Conservation (phyloP, 2,329 filamentous ascomycete species). For the Malbranchea zuffiana region DNA sequence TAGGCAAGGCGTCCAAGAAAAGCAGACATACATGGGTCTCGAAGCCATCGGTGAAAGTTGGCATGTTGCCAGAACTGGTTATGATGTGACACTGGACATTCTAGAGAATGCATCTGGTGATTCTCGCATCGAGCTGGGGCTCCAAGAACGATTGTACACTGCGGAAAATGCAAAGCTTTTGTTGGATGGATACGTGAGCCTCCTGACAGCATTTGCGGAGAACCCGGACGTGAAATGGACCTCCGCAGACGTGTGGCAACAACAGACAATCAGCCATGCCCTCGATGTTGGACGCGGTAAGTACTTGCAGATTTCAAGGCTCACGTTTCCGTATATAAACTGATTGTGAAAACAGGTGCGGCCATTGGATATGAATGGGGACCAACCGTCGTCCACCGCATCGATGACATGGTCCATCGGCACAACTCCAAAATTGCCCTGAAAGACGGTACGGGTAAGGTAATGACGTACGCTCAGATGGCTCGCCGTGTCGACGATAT, state of each 20-base stretch:
- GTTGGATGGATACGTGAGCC: slow-evolving; percentile 16
- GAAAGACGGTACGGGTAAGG: slow-evolving; percentile 18
- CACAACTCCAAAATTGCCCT: slow-evolving; percentile 20
- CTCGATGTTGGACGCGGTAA: no score
- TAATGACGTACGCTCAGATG: slow-evolving; percentile 30
- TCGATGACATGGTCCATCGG: slow-evolving; percentile 26
- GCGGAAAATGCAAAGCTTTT: slow-evolving; percentile 19
- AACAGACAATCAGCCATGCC: no score
- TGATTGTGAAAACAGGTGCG: not conserved
- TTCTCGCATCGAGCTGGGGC: slow-evolving; percentile 16
- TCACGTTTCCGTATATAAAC: no score
- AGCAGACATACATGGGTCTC: slow-evolving; percentile 11
- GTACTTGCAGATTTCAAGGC: no score
- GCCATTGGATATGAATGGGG: slow-evolving; percentile 5
- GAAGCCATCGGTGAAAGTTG: not conserved
- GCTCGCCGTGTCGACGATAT: slow-evolving; percentile 26
- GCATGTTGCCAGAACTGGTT: slow-evolving; percentile 17
- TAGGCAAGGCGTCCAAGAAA: slow-evolving; percentile 23
- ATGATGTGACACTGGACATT: slow-evolving; percentile 31
- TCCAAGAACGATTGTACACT: slow-evolving; percentile 26
- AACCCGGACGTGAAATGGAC: no score
- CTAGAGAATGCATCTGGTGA: slow-evolving; percentile 21
- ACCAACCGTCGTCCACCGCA: slow-evolving; percentile 25
- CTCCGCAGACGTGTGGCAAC: no score
- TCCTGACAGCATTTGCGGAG: slow-evolving; percentile 10